Evolutionary conservation across 768 basidiomycete species (phyloP).

Genomic region (Termitomyces heimii): DNA sequence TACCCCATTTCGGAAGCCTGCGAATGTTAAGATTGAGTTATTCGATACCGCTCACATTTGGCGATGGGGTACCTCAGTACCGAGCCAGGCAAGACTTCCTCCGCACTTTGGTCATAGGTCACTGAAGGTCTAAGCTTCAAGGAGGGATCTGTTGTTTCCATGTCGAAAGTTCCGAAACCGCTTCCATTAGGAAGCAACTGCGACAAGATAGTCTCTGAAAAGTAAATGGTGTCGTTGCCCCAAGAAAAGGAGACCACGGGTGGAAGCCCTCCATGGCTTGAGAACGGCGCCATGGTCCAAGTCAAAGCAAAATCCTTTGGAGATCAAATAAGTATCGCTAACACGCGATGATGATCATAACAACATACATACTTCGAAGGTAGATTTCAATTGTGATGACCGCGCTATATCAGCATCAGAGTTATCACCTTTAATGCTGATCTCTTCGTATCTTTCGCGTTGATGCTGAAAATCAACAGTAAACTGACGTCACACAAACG

Average conservation of each 20-base stretch:
- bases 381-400: constrained; percentile 18
- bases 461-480: constrained; percentile 23
- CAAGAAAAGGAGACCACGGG: constrained; percentile 25
- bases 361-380: constrained; percentile 22
- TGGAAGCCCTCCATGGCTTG: constrained; percentile 26
- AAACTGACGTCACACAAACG: neutral
- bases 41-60: neutral
- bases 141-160: constrained; percentile 17
- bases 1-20: constrained; percentile 35
- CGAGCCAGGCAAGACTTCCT: constrained; percentile 20
- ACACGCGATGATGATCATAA: neutral
- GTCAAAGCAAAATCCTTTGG: constrained; percentile 27
- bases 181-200: constrained; percentile 28
- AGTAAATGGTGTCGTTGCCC: constrained; percentile 28
- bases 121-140: constrained; percentile 3
- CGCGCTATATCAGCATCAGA: constrained; percentile 27
- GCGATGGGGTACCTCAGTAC: constrained; percentile 19
- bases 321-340: neutral
- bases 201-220: constrained; percentile 27
- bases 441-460: constrained; percentile 24
- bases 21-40: neutral
- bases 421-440: constrained; percentile 27
- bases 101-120: neutral
- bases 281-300: constrained; percentile 35
- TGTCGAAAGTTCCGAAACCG: constrained; percentile 32